Evolutionary conservation across 148 eudicot genomes (phyloP), one percentile per base, ranked within the genome.

Genomic region (Pharnaceum exiguum): DNA sequence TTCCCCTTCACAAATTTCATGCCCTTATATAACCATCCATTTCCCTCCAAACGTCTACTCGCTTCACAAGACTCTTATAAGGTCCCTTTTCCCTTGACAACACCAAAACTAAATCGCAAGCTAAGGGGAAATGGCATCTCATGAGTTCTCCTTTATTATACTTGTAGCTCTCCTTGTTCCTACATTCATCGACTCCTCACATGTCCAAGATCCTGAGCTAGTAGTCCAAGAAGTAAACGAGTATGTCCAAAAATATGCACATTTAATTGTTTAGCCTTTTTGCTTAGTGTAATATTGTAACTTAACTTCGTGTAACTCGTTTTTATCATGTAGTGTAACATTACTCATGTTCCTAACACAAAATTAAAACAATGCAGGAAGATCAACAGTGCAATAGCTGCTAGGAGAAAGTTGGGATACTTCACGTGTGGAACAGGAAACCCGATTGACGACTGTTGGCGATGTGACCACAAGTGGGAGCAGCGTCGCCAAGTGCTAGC

Each of bases 361-460:
- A 22, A 24, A 12, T 17, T 33, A 27, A 7, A 11, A 5, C 0
- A 6, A 37, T 58, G 54, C 57, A 86, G 95, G 79, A 68, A 57
- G 5, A 61, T 83, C 7, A 10, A 24, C 24, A 83, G 83, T 69
- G 81, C 74, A 2, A 63, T 83, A 7, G 6, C 18, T 23, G 9
- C 56, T 0, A 76, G 86, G 66, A 76, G 89, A 59, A 74, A 58
- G 4, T 51, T 83, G 48, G 85, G 87, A 3, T 83, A 74, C 59
- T 66, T 83, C 5, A 78, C 89, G 0, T 86, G 95, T 62, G 76
- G 75, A 43, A 74, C 90, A 1, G 95, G 87, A 0, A 87, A 87
- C 46, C 95, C 87, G 3, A 87, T 87, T 18, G 95, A 87, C 45
- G 90, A 87, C 16, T 87, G 95, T 56, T 87, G 95, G 95, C 64